A percentile compares a stretch with the other conserved stretches of the same genome.
phyloP scores from a whole-genome alignment of 768 basidiomycete species.

The Termitomyces sp. region DNA sequence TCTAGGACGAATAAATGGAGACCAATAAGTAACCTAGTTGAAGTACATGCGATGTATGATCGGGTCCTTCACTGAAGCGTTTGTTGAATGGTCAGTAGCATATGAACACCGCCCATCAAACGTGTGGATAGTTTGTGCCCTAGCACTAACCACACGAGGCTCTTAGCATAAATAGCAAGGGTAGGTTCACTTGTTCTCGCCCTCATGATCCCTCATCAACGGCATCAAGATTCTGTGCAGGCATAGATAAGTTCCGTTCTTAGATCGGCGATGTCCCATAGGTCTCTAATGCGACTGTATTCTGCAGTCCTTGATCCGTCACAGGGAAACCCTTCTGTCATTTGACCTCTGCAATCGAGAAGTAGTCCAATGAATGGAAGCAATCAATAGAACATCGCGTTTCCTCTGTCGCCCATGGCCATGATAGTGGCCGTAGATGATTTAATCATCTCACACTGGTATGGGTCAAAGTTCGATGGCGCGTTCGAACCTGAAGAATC shows the following conservation, averaged over 20 bases:
- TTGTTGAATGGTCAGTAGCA: background rate
- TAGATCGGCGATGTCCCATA: background rate
- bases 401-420: background rate
- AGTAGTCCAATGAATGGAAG: background rate
- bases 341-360: background rate
- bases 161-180: background rate
- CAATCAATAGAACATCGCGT: background rate
- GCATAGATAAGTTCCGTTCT: background rate
- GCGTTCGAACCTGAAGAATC: background rate
- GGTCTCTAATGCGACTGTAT: background rate
- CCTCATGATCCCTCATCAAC: background rate
- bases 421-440: no score
- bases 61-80: background rate
- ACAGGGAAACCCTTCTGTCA: background rate
- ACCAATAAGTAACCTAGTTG: background rate
- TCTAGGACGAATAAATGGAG: background rate
- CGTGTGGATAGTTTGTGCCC: background rate
- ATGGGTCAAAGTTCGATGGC: background rate
- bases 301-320: background rate
- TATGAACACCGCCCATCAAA: background rate
- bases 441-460: no score
- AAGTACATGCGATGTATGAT: background rate
- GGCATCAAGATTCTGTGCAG: background rate
- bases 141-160: background rate
- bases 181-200: background rate